Evolutionary conservation across 345 rosid species (phyloP), one percentile per base, ranked within the genome.

Genomic region (Lepidium didymum): DNA sequence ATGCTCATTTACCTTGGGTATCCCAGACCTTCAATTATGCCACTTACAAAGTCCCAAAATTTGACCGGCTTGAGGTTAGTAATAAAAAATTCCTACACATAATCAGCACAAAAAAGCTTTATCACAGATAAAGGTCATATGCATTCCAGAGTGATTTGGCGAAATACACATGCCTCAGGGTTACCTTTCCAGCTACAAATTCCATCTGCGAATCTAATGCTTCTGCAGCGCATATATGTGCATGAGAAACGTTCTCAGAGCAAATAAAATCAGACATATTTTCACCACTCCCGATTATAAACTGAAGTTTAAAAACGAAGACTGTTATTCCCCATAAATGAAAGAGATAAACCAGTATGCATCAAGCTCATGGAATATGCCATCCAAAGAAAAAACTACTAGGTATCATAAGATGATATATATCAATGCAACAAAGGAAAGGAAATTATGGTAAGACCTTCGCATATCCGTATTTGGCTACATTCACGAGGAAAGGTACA

Each of bases 181-280:
- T 34, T 80, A 93, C 98, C 98, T 87, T 93, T 75, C 98, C 98
- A n/a, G 96, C 94, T 54, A 90, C 94, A 78, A 73, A 80, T 46
- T 87, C 80, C 67, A 62, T 77, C 55, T 70, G 81, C 38, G 88
- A 79, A 79, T 83, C 92, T 78, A 93, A 64, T 74, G 97, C 87
- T 81, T 86, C 86, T 45, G 73, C 82, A 7, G 95, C 92, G 63
- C 95, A 87, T 43, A 93, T 75, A 76, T 87, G 87, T 47, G 98
- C 96, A 83, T 86, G 96, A 62, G 81, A 78, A 67, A 84, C 95
- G 77, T 93, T 93, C 82, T 93, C 98, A 63, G 62, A 80, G 81
- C 82, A 93, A 62, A 90, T 93, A 71, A 93, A 93, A 82, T 93
- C 97, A 0, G 89, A 85, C 86, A 83, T 68, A 78, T 87, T 93